phyloP scores from a whole-genome alignment of 2,329 filamentous ascomycete species.

The Sporothrix inflata region DNA sequence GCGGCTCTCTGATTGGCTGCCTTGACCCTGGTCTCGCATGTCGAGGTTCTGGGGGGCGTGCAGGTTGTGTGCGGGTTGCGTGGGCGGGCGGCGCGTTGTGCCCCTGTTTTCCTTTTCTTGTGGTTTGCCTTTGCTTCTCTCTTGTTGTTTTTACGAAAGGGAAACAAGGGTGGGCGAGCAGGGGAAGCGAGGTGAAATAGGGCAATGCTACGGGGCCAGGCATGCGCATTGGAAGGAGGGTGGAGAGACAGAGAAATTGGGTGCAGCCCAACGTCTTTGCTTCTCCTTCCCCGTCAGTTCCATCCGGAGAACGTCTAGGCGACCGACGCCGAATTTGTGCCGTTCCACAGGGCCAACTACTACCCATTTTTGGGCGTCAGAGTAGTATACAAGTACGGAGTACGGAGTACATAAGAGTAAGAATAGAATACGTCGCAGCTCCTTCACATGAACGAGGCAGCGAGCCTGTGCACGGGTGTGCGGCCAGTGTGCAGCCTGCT shows the following conservation, averaged over 20 bases:
- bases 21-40: conserved; percentile 22
- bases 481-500: not conserved
- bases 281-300: not conserved
- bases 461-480: too few relatives aligned
- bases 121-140: not conserved
- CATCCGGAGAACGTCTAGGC: not conserved
- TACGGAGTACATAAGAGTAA: too few relatives aligned
- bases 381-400: too few relatives aligned
- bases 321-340: conserved; percentile 5
- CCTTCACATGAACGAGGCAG: too few relatives aligned
- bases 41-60: conserved; percentile 1
- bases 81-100: not conserved
- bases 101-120: not conserved
- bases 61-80: not conserved
- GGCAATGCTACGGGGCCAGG: not conserved
- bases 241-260: not conserved
- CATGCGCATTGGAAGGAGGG: not conserved
- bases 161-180: not conserved
- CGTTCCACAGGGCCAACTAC: not conserved
- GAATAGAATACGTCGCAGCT: not conserved
- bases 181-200: not conserved
- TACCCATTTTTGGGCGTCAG: not conserved
- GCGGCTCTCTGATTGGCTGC: conserved; percentile 31
- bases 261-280: not conserved
- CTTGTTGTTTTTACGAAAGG: conserved; percentile 18